These are phyloP conservation scores for Geotrichum cucujoidarum DNA, from an alignment of 1,139 yeast species.

Conservation along the genomic window DNA sequence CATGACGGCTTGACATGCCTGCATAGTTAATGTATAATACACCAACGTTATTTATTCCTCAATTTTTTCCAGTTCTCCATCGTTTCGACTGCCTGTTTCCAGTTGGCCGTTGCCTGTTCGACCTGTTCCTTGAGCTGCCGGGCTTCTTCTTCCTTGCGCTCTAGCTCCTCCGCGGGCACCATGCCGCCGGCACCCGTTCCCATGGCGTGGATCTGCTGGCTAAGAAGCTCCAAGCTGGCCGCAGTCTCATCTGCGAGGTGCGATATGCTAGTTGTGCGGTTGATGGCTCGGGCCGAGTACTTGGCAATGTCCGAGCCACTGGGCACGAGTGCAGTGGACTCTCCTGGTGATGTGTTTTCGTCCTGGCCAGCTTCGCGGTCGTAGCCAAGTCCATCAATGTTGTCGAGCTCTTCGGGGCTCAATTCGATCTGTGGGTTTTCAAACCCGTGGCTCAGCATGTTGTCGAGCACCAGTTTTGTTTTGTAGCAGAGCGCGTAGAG, in stretches of 20 bases:
- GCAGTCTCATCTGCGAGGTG: slow-evolving; percentile 24
- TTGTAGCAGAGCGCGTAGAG: slow-evolving; percentile 23
- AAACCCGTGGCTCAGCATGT: background rate
- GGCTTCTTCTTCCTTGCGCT: slow-evolving; percentile 25
- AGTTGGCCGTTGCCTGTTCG: slow-evolving; percentile 28
- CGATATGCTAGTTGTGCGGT: slow-evolving; percentile 22
- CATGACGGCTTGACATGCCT: too few relatives aligned
- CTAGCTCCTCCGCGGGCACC: slow-evolving; percentile 27
- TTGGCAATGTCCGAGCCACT: background rate
- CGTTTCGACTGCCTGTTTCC: slow-evolving; percentile 31
- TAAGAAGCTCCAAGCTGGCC: slow-evolving; percentile 22
- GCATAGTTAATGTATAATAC: too few relatives aligned
- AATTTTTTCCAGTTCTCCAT: slow-evolving; percentile 32
- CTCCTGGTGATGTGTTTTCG: too few relatives aligned
- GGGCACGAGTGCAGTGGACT: too few relatives aligned
- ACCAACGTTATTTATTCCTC: slow-evolving; percentile 1
- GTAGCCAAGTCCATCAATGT: slow-evolving; percentile 14
- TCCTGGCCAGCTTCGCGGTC: too few relatives aligned
- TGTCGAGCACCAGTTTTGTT: slow-evolving; percentile 23
- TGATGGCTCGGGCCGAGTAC: slow-evolving; percentile 17
- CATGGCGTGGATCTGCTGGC: slow-evolving; percentile 25
- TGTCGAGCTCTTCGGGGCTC: slow-evolving; percentile 17
- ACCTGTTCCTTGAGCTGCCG: slow-evolving; percentile 25
- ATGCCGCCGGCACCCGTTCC: slow-evolving; percentile 29
- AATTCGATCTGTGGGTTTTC: slow-evolving; percentile 2